Percentiles rank a stretch among this genome's conserved stretches.
Evolutionary conservation across 345 rosid species (phyloP).

Genomic region (Sapria himalayana): DNA sequence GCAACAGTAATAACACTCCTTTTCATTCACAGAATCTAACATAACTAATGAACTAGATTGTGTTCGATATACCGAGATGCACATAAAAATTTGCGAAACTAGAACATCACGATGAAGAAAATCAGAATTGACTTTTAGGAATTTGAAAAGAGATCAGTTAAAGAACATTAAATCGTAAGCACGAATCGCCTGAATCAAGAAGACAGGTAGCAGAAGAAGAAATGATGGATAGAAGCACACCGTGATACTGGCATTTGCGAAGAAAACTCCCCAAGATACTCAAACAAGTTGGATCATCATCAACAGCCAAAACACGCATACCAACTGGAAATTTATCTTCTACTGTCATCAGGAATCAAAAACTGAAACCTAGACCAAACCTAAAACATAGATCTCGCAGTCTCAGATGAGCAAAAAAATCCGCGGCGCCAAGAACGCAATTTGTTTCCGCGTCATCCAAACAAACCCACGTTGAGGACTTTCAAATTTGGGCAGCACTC

Average conservation of each 20-base stretch:
- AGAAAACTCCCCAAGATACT: constrained; percentile 31
- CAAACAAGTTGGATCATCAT: constrained; percentile 50
- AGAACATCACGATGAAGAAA: not conserved
- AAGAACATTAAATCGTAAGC: constrained; percentile 4
- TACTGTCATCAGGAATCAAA: constrained; percentile 16
- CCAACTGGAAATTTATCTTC: constrained; percentile 31
- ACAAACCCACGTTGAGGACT: too few relatives aligned
- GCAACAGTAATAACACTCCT: too few relatives aligned
- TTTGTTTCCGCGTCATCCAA: too few relatives aligned
- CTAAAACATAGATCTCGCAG: too few relatives aligned
- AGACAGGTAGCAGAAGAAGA: not conserved
- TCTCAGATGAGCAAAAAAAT: constrained; percentile 11
- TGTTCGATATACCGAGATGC: too few relatives aligned
- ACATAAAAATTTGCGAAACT: not conserved
- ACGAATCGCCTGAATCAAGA: not conserved
- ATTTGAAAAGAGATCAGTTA: not conserved
- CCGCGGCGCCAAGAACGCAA: constrained; percentile 9
- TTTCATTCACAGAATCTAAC: too few relatives aligned
- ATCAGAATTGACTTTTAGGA: not conserved
- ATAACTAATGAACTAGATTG: too few relatives aligned
- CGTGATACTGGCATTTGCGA: constrained; percentile 44
- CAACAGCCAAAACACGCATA: constrained; percentile 52
- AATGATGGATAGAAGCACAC: constrained; percentile 12
- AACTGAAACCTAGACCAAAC: too few relatives aligned
- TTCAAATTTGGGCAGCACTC: too few relatives aligned